These are phyloP conservation scores for Eucalyptus camaldulensis DNA, from an alignment of 345 rosid genomes.

Conservation along the genomic window DNA sequence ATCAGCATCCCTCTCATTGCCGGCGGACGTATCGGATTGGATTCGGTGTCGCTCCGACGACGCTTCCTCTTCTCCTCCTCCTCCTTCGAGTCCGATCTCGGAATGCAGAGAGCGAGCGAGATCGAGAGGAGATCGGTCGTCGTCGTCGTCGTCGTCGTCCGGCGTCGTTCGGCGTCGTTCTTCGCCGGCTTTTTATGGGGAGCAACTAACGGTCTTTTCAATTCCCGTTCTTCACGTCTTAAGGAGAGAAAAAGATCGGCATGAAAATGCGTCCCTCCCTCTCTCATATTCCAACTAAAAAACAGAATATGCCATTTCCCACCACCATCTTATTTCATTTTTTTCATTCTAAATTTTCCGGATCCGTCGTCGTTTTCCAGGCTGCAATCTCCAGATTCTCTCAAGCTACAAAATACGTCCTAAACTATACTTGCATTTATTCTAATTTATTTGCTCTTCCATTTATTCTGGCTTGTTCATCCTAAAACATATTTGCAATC, in stretches of 20 bases:
- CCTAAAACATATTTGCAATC: neutral
- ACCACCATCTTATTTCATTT: neutral
- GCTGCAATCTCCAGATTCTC: neutral
- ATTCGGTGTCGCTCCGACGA: neutral
- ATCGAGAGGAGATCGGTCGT: neutral
- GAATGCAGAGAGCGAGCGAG: neutral
- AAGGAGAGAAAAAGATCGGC: neutral
- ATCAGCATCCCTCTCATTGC: neutral
- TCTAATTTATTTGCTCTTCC: too few relatives aligned
- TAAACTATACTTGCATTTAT: too few relatives aligned
- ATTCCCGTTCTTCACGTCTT: neutral
- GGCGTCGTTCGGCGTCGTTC: neutral
- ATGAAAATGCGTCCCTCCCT: neutral
- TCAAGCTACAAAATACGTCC: neutral
- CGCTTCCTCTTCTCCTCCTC: neutral
- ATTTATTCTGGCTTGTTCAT: neutral
- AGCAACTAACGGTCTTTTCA: neutral
- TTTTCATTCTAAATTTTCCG: neutral
- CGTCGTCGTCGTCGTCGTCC: neutral
- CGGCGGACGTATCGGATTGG: neutral
- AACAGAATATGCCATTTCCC: neutral
- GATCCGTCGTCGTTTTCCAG: neutral
- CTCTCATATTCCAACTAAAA: neutral
- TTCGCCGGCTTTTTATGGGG: neutral
- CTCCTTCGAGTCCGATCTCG: neutral